Evolutionary conservation across 352 stramenopile species (phyloP), one percentile per base, ranked within the genome.

Genomic region (Phytopythium litorale): DNA sequence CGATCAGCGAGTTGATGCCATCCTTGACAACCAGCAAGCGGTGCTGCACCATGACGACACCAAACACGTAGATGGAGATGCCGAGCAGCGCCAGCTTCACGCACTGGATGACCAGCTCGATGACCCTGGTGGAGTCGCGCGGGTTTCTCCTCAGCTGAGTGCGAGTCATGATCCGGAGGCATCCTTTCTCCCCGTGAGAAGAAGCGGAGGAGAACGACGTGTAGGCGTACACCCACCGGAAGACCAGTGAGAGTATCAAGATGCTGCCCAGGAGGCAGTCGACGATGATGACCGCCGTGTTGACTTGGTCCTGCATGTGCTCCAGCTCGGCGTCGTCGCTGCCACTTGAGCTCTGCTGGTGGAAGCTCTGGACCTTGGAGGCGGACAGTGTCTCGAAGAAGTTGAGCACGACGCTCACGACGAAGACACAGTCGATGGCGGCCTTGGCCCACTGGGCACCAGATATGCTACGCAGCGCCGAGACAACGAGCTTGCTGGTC

Each of bases 1-100:
- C 56, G n/a, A 74, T 60, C 13, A 74, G 40, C 9, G 64, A 63
- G 48, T 74, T 71, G 46, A 66, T 64, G 7, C 64, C 67, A 54
- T 63, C 42, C 53, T 74, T 74, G 38, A 51, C 32, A 0, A 54
- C 60, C 33, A 68, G 59, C 35, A 61, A 49, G 7, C 62, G 54
- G 12, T 57, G 33, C 7, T 69, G 56, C 7, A 71, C 64, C 32
- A 74, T 64, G 5, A 66, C 60, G 58, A 71, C 40, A 9, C 38
- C 60, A 35, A 69, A 71, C 5, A 71, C 5, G 45, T 66, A 69
- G 52, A 71, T 60, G 18, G 64, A 74, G 2, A 66, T 19, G 3
- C 50, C 64, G 45, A 74, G 2, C 23, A 71, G 42, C 16, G 12
- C 33, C 11, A 64, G 4, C 33, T 71, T 74, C 7, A 55, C 38